Base-by-base conservation (phyloP, 2,329 filamentous ascomycete species). In the Penicillium sp. region DNA sequence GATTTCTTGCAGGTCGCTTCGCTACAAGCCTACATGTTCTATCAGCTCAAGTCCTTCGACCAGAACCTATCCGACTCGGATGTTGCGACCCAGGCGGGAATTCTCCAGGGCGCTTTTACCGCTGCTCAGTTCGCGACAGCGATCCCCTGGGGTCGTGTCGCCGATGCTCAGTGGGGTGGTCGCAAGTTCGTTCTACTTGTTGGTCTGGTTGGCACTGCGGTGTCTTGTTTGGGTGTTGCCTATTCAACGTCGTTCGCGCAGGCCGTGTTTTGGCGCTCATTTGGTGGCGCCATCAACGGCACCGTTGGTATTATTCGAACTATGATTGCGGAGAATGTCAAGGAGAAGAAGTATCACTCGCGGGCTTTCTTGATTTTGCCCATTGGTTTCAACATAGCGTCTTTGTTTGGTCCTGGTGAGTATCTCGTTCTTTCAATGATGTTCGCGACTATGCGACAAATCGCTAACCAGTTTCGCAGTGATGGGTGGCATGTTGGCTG, bases 71-170 rank as follows among this genome's bases (percentile, higher is more conserved):
- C 76, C 17, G 76, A 81, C 45, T 74, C 75, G 2, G 80, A 79
- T 10, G 87, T 93, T 54, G 79, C 87, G 1, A 78, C 78, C 29
- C 87, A 91, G 64, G 85, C 85, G 1, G 88, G 87, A 39, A 72
- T 91, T 3, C 74, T 93, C 24, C 80, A 86, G 46, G 86, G 85
- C 17, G 83, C 82, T 22, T 93, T 93, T 65, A 89, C 85, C 0
- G 83, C 82, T 0, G 83, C 85, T 0, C 88, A 95, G 64, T 89
- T 90, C 64, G 68, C 85, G 34, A 93, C 88, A 0, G 87, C 87
- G 12, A 84, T 94, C 69, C 65, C 87, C 35, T 94, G 88, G 88
- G 88, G 87, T 0, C 76, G 83, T 0, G 72, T 88, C 2, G 77
- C 79, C 0, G 79, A 82, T 59, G 82, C 84, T 2, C 77, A 79